Percentiles rank a stretch among this genome's conserved stretches.
These are phyloP conservation scores for Harringtonia lauricola DNA, from an alignment of 2,329 filamentous ascomycete genomes.

Conservation along the genomic window DNA sequence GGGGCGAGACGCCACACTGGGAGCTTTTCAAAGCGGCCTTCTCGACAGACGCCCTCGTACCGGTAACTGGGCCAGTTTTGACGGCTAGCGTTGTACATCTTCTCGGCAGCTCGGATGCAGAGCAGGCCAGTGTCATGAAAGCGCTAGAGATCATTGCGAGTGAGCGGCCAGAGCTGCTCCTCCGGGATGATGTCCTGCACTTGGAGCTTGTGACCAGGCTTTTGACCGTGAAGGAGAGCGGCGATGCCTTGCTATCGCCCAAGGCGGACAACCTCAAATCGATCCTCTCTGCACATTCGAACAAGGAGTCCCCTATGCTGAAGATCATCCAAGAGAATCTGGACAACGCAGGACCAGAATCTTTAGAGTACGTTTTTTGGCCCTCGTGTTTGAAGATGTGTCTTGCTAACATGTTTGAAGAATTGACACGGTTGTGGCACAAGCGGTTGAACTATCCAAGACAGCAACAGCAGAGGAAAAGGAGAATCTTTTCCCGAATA, in stretches of 20 bases:
- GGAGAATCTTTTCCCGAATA: conserved; percentile 50
- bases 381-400: background rate
- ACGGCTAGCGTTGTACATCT: conserved; percentile 16
- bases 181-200: conserved; percentile 31
- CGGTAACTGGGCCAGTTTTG: conserved; percentile 20
- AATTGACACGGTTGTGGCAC: conserved; percentile 41
- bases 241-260: conserved; percentile 25
- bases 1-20: conserved; percentile 24
- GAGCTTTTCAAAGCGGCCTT: conserved; percentile 38
- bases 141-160: conserved; percentile 37
- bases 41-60: conserved; percentile 27
- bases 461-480: conserved; percentile 14
- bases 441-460: conserved; percentile 29
- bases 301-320: conserved; percentile 32
- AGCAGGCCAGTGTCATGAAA: conserved; percentile 23
- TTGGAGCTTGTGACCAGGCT: conserved; percentile 41
- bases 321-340: conserved; percentile 45
- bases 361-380: conserved; percentile 35
- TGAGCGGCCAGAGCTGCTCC: conserved; percentile 31
- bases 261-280: conserved; percentile 31
- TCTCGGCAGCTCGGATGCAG: conserved; percentile 11
- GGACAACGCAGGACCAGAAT: conserved; percentile 34
- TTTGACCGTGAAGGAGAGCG: conserved; percentile 40
- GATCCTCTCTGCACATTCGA: conserved; percentile 30
- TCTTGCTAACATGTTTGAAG: conserved; percentile 16